Evolutionary conservation across 495 filamentous ascomycete genomes (phyloP).

Genomic region (Aspergillus coremiiformis): DNA sequence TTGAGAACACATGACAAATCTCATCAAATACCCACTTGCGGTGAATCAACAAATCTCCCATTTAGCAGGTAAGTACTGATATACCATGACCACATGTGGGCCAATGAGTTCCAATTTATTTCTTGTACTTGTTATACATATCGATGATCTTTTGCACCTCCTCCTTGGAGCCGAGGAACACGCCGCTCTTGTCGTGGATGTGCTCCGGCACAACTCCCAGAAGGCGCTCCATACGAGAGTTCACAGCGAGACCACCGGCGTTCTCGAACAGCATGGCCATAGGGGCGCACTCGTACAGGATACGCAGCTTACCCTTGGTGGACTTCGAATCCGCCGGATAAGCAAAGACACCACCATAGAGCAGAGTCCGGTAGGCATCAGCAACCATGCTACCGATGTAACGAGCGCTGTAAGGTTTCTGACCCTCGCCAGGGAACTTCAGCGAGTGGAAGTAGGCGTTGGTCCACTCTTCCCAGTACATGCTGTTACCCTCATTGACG

Average conservation of each 20-base stretch:
- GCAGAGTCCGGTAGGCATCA: constrained; percentile 89
- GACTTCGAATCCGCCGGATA: constrained; percentile 98
- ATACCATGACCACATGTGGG: no score
- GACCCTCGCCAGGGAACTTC: constrained; percentile 63
- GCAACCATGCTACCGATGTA: constrained; percentile 99
- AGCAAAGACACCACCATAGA: constrained; percentile 95
- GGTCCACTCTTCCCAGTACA: constrained; percentile 88
- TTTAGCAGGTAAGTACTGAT: no score
- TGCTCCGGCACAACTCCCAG: constrained; percentile 82
- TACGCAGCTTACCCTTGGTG: constrained; percentile 94
- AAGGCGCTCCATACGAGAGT: constrained; percentile 84
- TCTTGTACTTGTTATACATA: constrained; percentile 39
- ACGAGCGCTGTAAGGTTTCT: constrained; percentile 88
- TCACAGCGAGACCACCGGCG: constrained; percentile 86
- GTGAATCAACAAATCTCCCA: neutral
- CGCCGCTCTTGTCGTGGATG: constrained; percentile 93
- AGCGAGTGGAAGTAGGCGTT: constrained; percentile 83
- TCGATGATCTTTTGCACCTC: constrained; percentile 94
- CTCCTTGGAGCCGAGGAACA: constrained; percentile 90
- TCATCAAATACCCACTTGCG: neutral
- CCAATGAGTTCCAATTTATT: constrained; percentile 18
- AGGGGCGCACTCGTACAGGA: constrained; percentile 96
- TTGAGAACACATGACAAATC: neutral
- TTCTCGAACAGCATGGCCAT: constrained; percentile 99
- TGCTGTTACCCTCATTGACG: constrained; percentile 94